Base-by-base conservation (phyloP, 2,329 filamentous ascomycete species). In the Paradendryphiella salina region DNA sequence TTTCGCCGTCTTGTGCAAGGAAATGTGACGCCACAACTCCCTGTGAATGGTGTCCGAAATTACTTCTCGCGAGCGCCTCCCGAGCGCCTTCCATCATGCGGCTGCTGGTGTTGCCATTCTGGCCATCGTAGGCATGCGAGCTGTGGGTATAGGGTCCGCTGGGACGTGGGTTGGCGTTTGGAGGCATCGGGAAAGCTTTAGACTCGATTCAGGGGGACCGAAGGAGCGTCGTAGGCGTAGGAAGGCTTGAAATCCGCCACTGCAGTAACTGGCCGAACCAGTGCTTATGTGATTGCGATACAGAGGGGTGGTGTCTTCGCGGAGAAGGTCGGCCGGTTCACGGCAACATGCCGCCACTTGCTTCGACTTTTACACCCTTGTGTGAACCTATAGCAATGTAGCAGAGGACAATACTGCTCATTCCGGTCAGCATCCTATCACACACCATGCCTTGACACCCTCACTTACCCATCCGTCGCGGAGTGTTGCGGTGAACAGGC, bases 1-100 rank as follows among this genome's bases (percentile, higher is more conserved):
- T 71, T 53, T 73, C 65, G 26, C 67, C 63, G 13, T 60, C 63
- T 29, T 66, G 66, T 1, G 64, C 60, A 9, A 64, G 57, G 42
- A 64, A 66, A 46, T 67, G 66, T 13, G 65, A 67, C 8, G 66
- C 64, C 6, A 66, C 59, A 11, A 60, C 60, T 4, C 65, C 65
- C 46, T 65, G 61, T 23, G 54, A 54, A 38, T 42, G 47, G 4
- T 54, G 41, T 34, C 54, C 34, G n/a, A 46, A 50, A 17, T 40
- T 52, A 11, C 39, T 48, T 2, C 46, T 35, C 13, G 45, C 18
- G 10, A 52, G 33, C 34, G 42, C 39, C 35, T 46, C 48, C 9
- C 36, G 38, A 7, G 17, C 17, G 17, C 49, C 26, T 32, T 48
- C 54, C 45, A 50, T 45, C 40, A 29, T 54, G 47, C 23, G 23